Base-by-base conservation (phyloP, 2,329 filamentous ascomycete species). In the Ophiocordyceps australis region DNA sequence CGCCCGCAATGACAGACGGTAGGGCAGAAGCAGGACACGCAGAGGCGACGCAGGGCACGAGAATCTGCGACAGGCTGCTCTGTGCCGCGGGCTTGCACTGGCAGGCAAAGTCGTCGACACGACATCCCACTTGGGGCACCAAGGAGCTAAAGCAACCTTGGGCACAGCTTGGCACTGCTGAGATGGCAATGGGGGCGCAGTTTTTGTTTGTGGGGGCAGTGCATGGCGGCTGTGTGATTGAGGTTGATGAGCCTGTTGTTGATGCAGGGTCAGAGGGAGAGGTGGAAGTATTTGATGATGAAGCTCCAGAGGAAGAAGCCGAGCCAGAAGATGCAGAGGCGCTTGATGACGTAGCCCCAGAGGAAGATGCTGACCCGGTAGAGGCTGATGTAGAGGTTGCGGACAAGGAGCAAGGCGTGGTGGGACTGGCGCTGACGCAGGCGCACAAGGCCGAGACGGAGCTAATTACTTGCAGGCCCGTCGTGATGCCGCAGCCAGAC, bases 31-130 rank as follows among this genome's bases (percentile, higher is more conserved):
- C 22, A 2, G 34, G 35, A 20, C 43, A 46, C 4, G 36, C 38
- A 1, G 36, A 42, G 2, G 35, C 34, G 9, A 46, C 40, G 24
- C 43, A 46, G 8, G 43, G 42, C 10, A 40, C 32, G 17, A 45
- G 32, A 14, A 39, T 30, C 18, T 32, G 24, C 3, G 41, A 38
- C 2, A 46, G 29, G 9, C 31, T 34, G 14, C 32, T 29, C 23
- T 39, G 36, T 7, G 37, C 36, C 5, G 35, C 36, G 6, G 35
- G 30, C 15, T 38, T 27, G 24, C 43, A 46, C 16, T 45, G 42
- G 17, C 43, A 46, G 5, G 27, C 29, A 23, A 39, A 46, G 31
- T 46, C 41, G 15, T 33, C 24, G 7, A 38, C 32, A 12, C 31
- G 33, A 30, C 43, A 46, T 8, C 38, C 37, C 6, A 45, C 36